Percentiles rank a stretch among this genome's conserved stretches.
phyloP scores from a whole-genome alignment of 2,329 filamentous ascomycete species.

The Alternaria sp. region DNA sequence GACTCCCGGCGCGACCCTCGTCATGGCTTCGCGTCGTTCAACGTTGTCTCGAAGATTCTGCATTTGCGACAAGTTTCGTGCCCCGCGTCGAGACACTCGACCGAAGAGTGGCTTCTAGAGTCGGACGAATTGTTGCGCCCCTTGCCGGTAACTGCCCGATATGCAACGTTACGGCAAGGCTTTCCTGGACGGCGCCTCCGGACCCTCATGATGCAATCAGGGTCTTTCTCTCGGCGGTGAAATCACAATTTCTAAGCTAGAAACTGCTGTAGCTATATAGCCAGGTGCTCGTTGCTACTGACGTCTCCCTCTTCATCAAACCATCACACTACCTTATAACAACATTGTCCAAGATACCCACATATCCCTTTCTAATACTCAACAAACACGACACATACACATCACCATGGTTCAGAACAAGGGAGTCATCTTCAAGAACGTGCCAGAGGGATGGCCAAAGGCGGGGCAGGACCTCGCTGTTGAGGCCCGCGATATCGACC shows the following conservation, averaged over 20 bases:
- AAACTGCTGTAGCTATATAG: conserved; percentile 17
- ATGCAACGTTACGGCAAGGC: conserved; percentile 3
- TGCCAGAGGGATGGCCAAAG: conserved; percentile 73
- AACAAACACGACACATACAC: conserved; percentile 13
- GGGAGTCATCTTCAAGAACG: conserved; percentile 75
- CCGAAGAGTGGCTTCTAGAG: conserved; percentile 6
- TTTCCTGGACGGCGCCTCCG: no score
- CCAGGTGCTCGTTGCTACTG: conserved; percentile 14
- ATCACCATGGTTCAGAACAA: conserved; percentile 71
- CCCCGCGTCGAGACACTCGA: conserved; percentile 8
- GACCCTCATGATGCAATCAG: conserved; percentile 28
- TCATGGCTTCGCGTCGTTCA: conserved; percentile 25
- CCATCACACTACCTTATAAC: not conserved
- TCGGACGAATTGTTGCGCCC: conserved; percentile 6
- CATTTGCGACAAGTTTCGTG: conserved; percentile 7
- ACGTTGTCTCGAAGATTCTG: conserved; percentile 17
- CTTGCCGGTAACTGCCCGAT: conserved; percentile 24
- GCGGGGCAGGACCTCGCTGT: conserved; percentile 74
- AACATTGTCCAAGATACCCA: conserved; percentile 6
- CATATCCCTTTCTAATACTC: not conserved
- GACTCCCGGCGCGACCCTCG: conserved; percentile 26
- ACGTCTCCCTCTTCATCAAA: conserved; percentile 4
- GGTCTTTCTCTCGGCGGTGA: conserved; percentile 16
- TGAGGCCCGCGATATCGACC: conserved; percentile 74
- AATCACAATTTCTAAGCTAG: conserved; percentile 19